phyloP scores from a whole-genome alignment of 768 basidiomycete species.

The Ramaria sp. region DNA sequence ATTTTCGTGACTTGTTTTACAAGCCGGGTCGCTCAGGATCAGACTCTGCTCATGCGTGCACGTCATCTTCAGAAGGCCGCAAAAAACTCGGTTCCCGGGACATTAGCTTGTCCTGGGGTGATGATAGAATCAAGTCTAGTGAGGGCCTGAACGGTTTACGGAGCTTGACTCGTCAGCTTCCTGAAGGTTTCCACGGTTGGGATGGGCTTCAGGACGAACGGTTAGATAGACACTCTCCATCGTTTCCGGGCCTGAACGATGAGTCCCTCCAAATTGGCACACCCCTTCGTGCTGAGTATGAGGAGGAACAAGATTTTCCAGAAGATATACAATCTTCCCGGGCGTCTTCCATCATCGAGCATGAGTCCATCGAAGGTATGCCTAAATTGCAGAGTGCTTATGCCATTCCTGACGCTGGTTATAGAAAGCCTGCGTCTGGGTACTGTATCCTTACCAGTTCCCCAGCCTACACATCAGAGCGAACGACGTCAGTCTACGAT shows the following conservation, averaged over 20 bases:
- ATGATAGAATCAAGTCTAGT: slow-evolving; percentile 17
- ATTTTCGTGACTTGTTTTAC: slow-evolving; percentile 68
- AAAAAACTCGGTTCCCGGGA: slow-evolving; percentile 14
- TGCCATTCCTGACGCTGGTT: not conserved
- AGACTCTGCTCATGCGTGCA: not conserved
- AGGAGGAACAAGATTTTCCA: slow-evolving; percentile 14
- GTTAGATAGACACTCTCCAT: not conserved
- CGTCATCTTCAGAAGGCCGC: slow-evolving; percentile 12
- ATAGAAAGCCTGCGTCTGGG: slow-evolving; percentile 4
- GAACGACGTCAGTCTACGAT: slow-evolving; percentile 2
- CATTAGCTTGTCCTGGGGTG: not conserved
- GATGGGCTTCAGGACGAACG: not conserved
- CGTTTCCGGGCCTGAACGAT: slow-evolving; percentile 14
- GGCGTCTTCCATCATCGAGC: slow-evolving; percentile 23
- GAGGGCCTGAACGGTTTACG: slow-evolving; percentile 24
- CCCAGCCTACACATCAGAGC: not conserved
- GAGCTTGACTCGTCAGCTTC: not conserved
- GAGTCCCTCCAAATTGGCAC: slow-evolving; percentile 13
- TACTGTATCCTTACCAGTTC: not conserved
- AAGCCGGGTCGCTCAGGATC: slow-evolving; percentile 24
- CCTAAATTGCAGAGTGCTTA: not conserved
- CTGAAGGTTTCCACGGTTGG: not conserved
- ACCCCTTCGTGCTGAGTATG: slow-evolving; percentile 12
- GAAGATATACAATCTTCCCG: slow-evolving; percentile 27
- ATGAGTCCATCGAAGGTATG: slow-evolving; percentile 6